Percentiles rank a stretch among this genome's conserved stretches.
phyloP scores from a whole-genome alignment of 495 filamentous ascomycete genomes.

The Tuber aestivum region DNA sequence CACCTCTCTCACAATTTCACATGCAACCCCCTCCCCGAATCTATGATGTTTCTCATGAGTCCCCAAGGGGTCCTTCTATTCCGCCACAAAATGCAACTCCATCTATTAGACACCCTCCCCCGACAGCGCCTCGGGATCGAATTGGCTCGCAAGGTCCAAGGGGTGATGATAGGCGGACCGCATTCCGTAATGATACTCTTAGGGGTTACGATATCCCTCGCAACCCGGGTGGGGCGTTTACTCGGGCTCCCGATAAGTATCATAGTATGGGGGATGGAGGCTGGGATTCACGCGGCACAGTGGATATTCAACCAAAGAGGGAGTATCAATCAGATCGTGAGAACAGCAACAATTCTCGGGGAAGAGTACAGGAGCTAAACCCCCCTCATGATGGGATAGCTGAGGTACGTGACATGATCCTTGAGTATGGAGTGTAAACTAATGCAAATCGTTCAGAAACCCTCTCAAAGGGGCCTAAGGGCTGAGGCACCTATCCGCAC shows the following conservation, averaged over 20 bases:
- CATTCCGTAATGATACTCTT: neutral
- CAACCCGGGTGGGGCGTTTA: neutral
- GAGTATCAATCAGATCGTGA: conserved; percentile 1
- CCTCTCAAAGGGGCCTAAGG: neutral
- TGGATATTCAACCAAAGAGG: neutral
- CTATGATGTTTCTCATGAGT: neutral
- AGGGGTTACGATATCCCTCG: neutral
- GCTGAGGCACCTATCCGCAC: neutral
- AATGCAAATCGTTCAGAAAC: neutral
- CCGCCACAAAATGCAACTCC: neutral
- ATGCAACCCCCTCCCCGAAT: neutral
- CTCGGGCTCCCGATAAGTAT: neutral
- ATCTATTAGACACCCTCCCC: neutral
- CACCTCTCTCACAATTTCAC: neutral
- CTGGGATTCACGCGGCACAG: neutral
- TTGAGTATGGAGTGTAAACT: neutral
- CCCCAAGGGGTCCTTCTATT: neutral
- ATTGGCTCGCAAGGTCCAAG: neutral
- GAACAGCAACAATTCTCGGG: neutral
- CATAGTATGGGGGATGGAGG: neutral
- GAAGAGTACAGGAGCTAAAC: neutral
- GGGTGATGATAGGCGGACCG: neutral
- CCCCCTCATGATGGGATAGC: neutral
- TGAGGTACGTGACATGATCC: neutral
- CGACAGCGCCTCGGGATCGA: neutral